phyloP scores from a whole-genome alignment of 495 filamentous ascomycete species.

The Penicillium ochrochloron region DNA sequence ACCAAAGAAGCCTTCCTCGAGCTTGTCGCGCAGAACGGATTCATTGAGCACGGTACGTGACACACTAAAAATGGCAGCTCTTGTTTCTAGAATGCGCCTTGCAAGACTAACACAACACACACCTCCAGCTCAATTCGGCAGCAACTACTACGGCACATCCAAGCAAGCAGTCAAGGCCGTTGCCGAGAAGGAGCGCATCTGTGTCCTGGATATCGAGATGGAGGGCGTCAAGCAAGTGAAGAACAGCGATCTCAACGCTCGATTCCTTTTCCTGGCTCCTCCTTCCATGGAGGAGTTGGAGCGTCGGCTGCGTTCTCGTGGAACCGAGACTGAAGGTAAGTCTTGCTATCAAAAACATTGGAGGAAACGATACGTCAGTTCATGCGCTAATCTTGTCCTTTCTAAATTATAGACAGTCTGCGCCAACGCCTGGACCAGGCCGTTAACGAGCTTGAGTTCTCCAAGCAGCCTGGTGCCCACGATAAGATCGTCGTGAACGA shows the following conservation, averaged over 20 bases:
- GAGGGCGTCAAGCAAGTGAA: conserved; percentile 98
- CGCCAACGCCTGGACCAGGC: conserved; percentile 78
- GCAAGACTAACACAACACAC: background rate
- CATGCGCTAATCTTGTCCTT: background rate
- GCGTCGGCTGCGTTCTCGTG: conserved; percentile 74
- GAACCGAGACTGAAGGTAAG: conserved; percentile 77
- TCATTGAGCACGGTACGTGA: conserved; percentile 76
- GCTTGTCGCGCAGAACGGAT: conserved; percentile 70
- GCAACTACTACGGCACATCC: conserved; percentile 86
- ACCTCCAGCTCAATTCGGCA: conserved; percentile 68
- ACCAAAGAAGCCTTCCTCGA: conserved; percentile 69
- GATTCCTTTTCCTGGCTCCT: conserved; percentile 85
- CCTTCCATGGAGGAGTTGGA: conserved; percentile 78
- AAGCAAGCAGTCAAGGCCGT: conserved; percentile 76
- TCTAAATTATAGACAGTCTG: conserved; percentile 48
- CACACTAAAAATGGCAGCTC: no score
- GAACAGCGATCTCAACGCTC: conserved; percentile 71
- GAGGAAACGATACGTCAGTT: background rate
- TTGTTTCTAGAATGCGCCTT: no score
- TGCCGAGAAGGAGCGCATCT: conserved; percentile 56
- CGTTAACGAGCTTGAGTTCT: conserved; percentile 78
- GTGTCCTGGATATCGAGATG: conserved; percentile 84
- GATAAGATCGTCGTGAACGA: conserved; percentile 91
- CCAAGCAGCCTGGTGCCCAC: conserved; percentile 72
- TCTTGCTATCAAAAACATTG: background rate